Percentiles rank a stretch among this genome's conserved stretches.
Conservation (phyloP, 2,329 filamentous ascomycete species). For the Calonectria pseudoturangicola region DNA sequence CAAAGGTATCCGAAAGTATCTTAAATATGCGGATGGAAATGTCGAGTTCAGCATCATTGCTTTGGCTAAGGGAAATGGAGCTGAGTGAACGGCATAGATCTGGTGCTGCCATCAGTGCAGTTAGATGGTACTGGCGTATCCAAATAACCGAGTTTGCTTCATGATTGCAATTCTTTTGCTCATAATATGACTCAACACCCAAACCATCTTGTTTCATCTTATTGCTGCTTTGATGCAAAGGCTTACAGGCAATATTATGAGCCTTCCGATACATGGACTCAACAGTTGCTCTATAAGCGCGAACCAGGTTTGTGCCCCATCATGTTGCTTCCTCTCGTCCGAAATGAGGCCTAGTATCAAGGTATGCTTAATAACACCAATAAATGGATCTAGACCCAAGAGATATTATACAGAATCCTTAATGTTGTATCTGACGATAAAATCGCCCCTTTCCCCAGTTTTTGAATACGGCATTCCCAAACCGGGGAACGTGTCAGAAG, state of each 20-base stretch:
- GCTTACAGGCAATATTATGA: not conserved
- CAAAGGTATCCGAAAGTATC: slow-evolving; percentile 61
- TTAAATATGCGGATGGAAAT: not conserved
- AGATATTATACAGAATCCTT: no score
- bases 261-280: not conserved
- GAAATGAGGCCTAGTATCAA: not conserved
- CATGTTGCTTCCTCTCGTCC: not conserved
- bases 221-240: not conserved
- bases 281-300: not conserved
- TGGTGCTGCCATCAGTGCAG: no score
- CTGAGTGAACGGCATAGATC: not conserved
- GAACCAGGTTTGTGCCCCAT: not conserved
- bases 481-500: no score
- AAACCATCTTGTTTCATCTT: not conserved
- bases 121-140: no score
- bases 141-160: no score
- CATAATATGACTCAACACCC: not conserved
- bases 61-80: not conserved
- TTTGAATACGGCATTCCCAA: no score
- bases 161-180: not conserved
- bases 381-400: no score
- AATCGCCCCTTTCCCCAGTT: no score
- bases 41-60: slow-evolving; percentile 21
- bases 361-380: no score
- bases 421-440: no score